Percentiles rank a stretch among this genome's conserved stretches.
phyloP scores from a whole-genome alignment of 2,329 filamentous ascomycete species.

The Aureobasidium zeae region DNA sequence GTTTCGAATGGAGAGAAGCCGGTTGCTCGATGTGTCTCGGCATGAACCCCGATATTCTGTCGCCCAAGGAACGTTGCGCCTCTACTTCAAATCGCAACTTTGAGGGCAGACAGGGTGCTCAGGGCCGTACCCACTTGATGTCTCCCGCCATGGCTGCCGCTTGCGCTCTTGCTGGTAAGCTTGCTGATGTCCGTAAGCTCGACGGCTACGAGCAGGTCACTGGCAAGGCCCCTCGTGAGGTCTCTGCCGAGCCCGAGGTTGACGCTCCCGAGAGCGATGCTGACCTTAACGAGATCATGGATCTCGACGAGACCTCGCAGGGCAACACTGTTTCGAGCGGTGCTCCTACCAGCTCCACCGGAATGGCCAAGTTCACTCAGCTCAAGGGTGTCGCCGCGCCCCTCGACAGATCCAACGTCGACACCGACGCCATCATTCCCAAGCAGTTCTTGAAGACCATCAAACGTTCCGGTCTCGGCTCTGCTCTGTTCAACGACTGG shows the following conservation, averaged over 20 bases:
- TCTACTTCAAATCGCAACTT: conserved; percentile 97
- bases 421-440: conserved; percentile 98
- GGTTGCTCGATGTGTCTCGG: conserved; percentile 98
- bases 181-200: conserved; percentile 82
- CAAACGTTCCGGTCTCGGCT: conserved; percentile 88
- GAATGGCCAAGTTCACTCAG: conserved; percentile 73
- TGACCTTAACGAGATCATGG: conserved; percentile 54
- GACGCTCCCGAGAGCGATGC: conserved; percentile 52
- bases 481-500: conserved; percentile 76
- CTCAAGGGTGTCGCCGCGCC: conserved; percentile 83
- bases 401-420: conserved; percentile 79
- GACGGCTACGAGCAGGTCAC: conserved; percentile 43
- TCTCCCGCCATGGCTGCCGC: conserved; percentile 95
- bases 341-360: conserved; percentile 44
- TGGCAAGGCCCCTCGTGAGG: conserved; percentile 44
- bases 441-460: conserved; percentile 99
- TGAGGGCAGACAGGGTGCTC: conserved; percentile 88
- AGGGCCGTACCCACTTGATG: conserved; percentile 88
- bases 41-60: conserved; percentile 97
- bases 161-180: conserved; percentile 78
- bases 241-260: conserved; percentile 49
- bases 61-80: conserved; percentile 85
- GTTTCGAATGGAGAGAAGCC: conserved; percentile 96
- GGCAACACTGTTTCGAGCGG: conserved; percentile 51
- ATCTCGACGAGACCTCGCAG: conserved; percentile 57